Conservation (phyloP, 768 basidiomycete species). For the Myochromella boudieri region DNA sequence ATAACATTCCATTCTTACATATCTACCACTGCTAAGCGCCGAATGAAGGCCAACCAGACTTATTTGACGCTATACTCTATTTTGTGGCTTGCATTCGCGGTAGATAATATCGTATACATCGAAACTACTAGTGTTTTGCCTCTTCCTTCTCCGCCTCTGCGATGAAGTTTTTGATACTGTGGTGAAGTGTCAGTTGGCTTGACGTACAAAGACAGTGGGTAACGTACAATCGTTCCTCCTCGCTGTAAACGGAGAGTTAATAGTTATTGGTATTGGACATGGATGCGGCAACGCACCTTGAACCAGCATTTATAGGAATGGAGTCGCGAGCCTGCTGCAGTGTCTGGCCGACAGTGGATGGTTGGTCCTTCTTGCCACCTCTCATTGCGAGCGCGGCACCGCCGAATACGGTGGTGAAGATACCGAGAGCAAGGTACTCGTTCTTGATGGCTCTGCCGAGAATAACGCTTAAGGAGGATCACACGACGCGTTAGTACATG, state of each 20-base stretch:
- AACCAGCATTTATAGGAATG: constrained; percentile 64
- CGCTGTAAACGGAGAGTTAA: constrained; percentile 41
- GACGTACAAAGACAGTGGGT: not conserved
- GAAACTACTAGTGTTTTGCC: constrained; percentile 42
- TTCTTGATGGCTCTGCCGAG: constrained; percentile 79
- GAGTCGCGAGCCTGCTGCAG: constrained; percentile 60
- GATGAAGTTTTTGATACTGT: constrained; percentile 79
- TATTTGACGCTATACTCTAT: constrained; percentile 8
- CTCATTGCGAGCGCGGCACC: constrained; percentile 52
- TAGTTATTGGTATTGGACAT: constrained; percentile 10
- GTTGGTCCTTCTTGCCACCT: constrained; percentile 52
- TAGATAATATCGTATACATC: constrained; percentile 5
- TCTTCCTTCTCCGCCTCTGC: constrained; percentile 80
- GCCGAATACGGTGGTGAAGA: constrained; percentile 57
- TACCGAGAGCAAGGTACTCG: constrained; percentile 75
- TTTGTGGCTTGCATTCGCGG: constrained; percentile 7
- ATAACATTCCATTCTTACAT: too few species aligned
- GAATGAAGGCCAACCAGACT: too few species aligned
- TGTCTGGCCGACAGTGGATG: constrained; percentile 40
- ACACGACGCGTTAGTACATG: not conserved
- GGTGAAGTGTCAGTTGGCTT: constrained; percentile 13
- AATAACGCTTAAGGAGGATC: constrained; percentile 51
- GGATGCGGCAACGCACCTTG: constrained; percentile 51
- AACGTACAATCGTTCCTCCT: constrained; percentile 84
- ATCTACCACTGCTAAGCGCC: too few species aligned